Evolutionary conservation across 129 eudicot genomes (phyloP).

Genomic region (Artemisia tridentata): DNA sequence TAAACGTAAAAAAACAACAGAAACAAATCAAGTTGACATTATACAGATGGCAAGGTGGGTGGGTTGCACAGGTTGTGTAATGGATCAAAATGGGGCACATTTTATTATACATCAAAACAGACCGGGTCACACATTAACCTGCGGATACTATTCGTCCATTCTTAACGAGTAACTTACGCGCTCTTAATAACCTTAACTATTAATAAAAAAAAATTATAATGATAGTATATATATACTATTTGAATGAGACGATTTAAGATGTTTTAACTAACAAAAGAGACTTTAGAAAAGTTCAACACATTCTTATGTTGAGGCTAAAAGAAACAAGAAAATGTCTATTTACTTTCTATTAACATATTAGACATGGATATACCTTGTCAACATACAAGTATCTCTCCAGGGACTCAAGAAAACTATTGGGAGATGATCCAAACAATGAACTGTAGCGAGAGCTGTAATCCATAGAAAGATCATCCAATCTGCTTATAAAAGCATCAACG

Average conservation of each 20-base stretch:
- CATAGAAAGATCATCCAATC: slow-evolving; percentile 73
- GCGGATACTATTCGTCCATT: too few species aligned
- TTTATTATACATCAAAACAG: too few species aligned
- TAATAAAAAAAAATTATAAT: too few species aligned
- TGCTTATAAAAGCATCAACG: slow-evolving; percentile 71
- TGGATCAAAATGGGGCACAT: not conserved
- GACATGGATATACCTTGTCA: slow-evolving; percentile 47
- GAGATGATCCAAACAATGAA: slow-evolving; percentile 67
- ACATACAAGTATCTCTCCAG: slow-evolving; percentile 71
- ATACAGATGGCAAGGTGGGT: too few species aligned
- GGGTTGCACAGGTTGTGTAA: too few species aligned
- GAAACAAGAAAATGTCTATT: not conserved
- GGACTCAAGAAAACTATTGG: slow-evolving; percentile 61
- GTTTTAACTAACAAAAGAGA: not conserved
- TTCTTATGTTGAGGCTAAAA: too few species aligned
- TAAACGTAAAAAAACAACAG: slow-evolving; percentile 18
- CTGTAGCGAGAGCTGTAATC: slow-evolving; percentile 62
- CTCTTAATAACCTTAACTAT: too few species aligned
- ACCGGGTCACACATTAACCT: too few species aligned
- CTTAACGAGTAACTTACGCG: too few species aligned
- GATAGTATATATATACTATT: too few species aligned
- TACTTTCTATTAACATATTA: not conserved
- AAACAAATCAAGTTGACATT: slow-evolving; percentile 12
- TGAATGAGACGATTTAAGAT: not conserved
- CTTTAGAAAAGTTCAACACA: too few species aligned